phyloP scores from a whole-genome alignment of 768 basidiomycete species.

The Amanita rimosa region DNA sequence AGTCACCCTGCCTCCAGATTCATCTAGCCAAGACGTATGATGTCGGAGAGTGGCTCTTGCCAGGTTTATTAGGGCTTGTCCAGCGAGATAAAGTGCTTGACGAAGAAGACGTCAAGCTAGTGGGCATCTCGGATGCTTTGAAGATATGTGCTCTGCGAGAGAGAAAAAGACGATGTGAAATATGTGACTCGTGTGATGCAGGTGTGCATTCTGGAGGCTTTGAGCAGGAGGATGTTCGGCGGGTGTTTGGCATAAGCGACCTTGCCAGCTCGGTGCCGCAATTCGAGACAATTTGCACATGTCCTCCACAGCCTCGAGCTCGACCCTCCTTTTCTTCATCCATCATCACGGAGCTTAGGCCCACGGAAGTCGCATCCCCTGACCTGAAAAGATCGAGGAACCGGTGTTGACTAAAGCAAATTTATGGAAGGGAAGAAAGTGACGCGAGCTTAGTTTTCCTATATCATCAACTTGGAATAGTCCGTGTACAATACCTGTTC shows the following conservation, averaged over 20 bases:
- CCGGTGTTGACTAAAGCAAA: too few relatives aligned
- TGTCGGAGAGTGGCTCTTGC: conserved; percentile 21
- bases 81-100: conserved; percentile 14
- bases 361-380: too few relatives aligned
- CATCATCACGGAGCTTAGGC: too few relatives aligned
- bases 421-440: too few relatives aligned
- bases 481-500: too few relatives aligned
- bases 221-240: background rate
- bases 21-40: conserved; percentile 20
- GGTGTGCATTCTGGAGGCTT: background rate
- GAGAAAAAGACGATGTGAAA: conserved; percentile 5
- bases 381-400: too few relatives aligned
- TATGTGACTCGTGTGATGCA: background rate
- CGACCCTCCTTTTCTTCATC: too few relatives aligned
- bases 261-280: background rate
- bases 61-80: conserved; percentile 16
- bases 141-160: conserved; percentile 7
- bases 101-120: conserved; percentile 15
- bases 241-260: background rate
- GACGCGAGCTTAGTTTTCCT: too few relatives aligned
- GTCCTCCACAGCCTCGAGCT: background rate
- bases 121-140: conserved; percentile 16
- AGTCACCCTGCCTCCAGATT: conserved; percentile 18
- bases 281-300: background rate
- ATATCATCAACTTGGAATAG: too few relatives aligned